Base-by-base conservation (phyloP, 176 grass and related monocot species). In the Triticum monococcum region DNA sequence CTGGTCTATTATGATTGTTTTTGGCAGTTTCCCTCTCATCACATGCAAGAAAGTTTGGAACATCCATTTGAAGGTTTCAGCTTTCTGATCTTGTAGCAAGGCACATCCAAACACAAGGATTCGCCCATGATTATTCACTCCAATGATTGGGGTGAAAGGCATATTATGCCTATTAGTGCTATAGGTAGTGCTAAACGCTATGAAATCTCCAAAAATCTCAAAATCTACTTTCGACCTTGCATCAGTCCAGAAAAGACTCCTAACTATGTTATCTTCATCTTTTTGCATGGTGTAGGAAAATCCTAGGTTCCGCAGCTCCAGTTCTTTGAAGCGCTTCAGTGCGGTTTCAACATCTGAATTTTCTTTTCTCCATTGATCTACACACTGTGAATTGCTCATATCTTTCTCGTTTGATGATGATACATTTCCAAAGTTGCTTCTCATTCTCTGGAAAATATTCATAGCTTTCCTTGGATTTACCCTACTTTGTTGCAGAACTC, bases 131-230 rank as follows among this genome's bases (percentile, higher is more conserved):
- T 68, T 80, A 54, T 76, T 88, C 48, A 83, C 52, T 28, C 72
- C 81, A 78, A 84, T 79, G 37, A 88, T 83, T 20, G 72, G 80
- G 35, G 46, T 61, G 16, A 88, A 77, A 40, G 87, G 81, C 77
- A 81, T 52, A 36, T 48, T 72, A 54, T 83, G 40, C 68, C 8
- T 48, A 54, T 88, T 82, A 48, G 68, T 83, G 33, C 71, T 81
- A 28, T 75, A 81, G 5, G 65, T 66, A 16, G 79, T 81, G 25
- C 75, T 56, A 62, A 75, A 54, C 1, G 65, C 8, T 48, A 87
- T 61, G 63, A 66, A 18, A 72, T 81, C 77, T 20, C 66, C 36
- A 5, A 87, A 87, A 70, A 57, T 72, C 40, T 72, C 46, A 72
- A 60, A 83, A 37, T 83, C 67, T n/a, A 83, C 17, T 50, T 23